Percentiles rank a stretch among this genome's conserved stretches.
phyloP scores from a whole-genome alignment of 148 eudicot genomes.

The Fagopyrum esculentum region DNA sequence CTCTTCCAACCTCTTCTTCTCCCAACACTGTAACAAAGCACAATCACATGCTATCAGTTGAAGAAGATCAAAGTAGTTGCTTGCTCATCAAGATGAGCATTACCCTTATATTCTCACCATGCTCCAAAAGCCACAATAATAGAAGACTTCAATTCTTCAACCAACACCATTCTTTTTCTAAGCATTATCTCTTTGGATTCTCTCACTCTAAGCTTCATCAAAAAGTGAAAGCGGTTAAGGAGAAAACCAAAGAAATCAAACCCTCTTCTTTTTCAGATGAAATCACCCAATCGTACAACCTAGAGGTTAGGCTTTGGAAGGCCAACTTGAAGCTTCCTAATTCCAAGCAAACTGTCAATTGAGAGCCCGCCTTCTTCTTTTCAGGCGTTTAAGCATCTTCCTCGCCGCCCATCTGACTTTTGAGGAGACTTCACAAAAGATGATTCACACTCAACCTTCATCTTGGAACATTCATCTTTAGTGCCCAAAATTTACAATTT shows the following conservation, averaged over 20 bases:
- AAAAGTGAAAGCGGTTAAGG: constrained; percentile 50
- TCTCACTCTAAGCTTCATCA: not conserved
- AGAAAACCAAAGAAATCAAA: constrained; percentile 44
- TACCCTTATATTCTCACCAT: not conserved
- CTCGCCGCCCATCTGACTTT: no score
- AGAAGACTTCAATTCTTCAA: not conserved
- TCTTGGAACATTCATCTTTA: no score
- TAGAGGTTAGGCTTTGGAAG: constrained; percentile 96
- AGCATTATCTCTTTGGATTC: not conserved
- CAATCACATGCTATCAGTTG: not conserved
- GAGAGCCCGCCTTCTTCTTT: no score
- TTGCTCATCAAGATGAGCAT: constrained; percentile 1
- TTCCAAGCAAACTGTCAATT: no score
- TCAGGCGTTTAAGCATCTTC: no score
- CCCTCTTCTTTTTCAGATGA: constrained; percentile 52
- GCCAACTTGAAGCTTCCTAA: constrained; percentile 17
- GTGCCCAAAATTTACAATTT: no score
- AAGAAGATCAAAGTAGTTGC: constrained; percentile 1
- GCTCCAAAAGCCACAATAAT: not conserved
- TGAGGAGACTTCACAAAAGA: no score
- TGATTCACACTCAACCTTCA: no score
- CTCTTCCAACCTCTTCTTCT: no score
- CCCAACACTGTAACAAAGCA: no score
- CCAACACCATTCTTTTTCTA: not conserved
- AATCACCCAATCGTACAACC: constrained; percentile 70